These are phyloP conservation scores for Miamiensis avidus DNA, from an alignment of 169 alveolate genomes.

Conservation along the genomic window DNA sequence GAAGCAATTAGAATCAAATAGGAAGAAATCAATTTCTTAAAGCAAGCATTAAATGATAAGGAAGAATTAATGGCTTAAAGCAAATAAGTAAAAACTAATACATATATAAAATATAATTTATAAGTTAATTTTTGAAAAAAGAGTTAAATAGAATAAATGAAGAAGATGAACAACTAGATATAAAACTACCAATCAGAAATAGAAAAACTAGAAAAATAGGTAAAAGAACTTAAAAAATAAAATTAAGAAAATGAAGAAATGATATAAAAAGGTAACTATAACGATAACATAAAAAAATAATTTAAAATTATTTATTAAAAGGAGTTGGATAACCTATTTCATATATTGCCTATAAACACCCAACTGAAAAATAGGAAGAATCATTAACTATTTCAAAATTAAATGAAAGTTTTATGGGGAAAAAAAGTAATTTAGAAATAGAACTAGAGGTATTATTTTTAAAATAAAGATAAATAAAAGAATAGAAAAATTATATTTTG, in stretches of 20 bases:
- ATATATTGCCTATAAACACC: not conserved
- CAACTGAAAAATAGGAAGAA: not conserved
- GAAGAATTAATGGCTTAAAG: slow-evolving; percentile 12
- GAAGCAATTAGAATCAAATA: slow-evolving; percentile 19
- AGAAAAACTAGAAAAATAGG: not conserved
- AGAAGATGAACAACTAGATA: not conserved
- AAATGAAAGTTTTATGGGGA: not conserved
- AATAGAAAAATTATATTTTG: too few relatives aligned
- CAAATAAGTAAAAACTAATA: not conserved
- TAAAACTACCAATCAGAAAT: not conserved
- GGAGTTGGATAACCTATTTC: not conserved
- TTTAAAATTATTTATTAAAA: too few relatives aligned
- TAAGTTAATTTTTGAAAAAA: too few relatives aligned
- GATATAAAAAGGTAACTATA: not conserved
- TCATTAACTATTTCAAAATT: not conserved
- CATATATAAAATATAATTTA: too few relatives aligned
- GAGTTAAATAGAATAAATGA: not conserved
- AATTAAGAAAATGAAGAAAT: not conserved
- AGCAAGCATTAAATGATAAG: slow-evolving; percentile 12
- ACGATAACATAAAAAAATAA: too few relatives aligned
- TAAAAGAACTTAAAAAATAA: too few relatives aligned
- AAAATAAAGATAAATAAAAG: too few relatives aligned
- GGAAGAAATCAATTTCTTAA: slow-evolving; percentile 10
- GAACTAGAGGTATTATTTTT: not conserved
- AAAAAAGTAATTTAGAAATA: not conserved